Conservation (phyloP, 257 asterid species). For the Phtheirospermum japonicum region DNA sequence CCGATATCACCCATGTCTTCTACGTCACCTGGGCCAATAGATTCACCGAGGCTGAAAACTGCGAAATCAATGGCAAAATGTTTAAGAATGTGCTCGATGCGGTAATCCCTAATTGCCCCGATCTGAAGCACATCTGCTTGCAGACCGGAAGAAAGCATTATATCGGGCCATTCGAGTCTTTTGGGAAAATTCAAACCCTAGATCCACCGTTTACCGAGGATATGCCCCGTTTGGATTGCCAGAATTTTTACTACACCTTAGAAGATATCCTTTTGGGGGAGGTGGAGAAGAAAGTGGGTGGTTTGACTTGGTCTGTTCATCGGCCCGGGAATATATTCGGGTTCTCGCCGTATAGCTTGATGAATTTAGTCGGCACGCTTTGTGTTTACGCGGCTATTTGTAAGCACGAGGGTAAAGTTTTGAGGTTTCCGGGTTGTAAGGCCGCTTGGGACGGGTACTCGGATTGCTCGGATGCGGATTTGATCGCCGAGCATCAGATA, state of each 20-base stretch:
- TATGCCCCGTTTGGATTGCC: conserved; percentile 54
- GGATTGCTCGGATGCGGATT: conserved; percentile 80
- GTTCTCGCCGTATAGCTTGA: conserved; percentile 76
- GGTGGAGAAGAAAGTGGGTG: conserved; percentile 59
- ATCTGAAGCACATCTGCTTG: conserved; percentile 66
- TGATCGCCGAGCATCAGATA: conserved; percentile 89
- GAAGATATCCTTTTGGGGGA: conserved; percentile 74
- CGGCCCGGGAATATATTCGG: conserved; percentile 79
- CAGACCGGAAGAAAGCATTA: conserved; percentile 89
- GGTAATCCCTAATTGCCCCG: conserved; percentile 66
- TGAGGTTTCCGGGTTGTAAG: conserved; percentile 74
- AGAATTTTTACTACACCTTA: conserved; percentile 57
- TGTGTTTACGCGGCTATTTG: conserved; percentile 90
- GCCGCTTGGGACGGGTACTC: conserved; percentile 78
- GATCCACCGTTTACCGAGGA: conserved; percentile 81
- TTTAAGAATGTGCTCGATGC: conserved; percentile 53
- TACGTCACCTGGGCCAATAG: conserved; percentile 76
- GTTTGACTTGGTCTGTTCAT: conserved; percentile 82
- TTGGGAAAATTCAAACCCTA: conserved; percentile 40
- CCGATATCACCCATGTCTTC: conserved; percentile 70
- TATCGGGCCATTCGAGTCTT: conserved; percentile 50
- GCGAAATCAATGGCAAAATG: conserved; percentile 74
- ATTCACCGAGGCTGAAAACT: conserved; percentile 65
- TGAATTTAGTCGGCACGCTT: conserved; percentile 75
- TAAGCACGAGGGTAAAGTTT: conserved; percentile 61